Evolutionary conservation across 176 grass and related monocot species (phyloP).

Genomic region (Lolium rigidum): DNA sequence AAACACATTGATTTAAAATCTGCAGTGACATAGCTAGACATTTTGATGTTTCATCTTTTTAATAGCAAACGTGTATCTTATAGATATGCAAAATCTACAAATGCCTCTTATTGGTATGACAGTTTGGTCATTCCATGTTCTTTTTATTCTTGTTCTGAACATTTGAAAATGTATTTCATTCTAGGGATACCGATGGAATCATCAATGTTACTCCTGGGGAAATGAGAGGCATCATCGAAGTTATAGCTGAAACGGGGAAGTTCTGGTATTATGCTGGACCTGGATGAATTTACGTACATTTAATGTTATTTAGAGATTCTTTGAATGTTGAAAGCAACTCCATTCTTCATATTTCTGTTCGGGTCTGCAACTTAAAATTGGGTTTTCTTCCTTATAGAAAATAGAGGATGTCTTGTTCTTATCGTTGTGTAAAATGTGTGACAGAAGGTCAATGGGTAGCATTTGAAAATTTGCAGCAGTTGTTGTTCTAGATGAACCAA

Average conservation of each 20-base stretch:
- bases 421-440: constrained; percentile 24
- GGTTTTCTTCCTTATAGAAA: constrained; percentile 18
- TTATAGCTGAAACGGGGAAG: constrained; percentile 81
- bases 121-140: constrained; percentile 4
- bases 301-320: constrained; percentile 14
- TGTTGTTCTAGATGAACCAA: not conserved
- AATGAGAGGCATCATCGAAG: constrained; percentile 83
- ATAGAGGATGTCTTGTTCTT: not conserved
- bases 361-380: constrained; percentile 12
- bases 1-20: not conserved
- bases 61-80: not conserved
- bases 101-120: not conserved
- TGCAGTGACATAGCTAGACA: not conserved
- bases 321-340: not conserved
- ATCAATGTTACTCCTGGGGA: constrained; percentile 64
- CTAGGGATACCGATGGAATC: constrained; percentile 51
- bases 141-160: constrained; percentile 26
- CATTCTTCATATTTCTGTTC: constrained; percentile 21
- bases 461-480: constrained; percentile 33
- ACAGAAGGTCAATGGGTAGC: constrained; percentile 13
- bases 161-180: constrained; percentile 41
- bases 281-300: constrained; percentile 20
- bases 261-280: constrained; percentile 75
- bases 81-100: not conserved
- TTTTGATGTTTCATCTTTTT: not conserved